phyloP scores from a whole-genome alignment of 805 yeast genomes.

The Starmerella riodocensis region DNA sequence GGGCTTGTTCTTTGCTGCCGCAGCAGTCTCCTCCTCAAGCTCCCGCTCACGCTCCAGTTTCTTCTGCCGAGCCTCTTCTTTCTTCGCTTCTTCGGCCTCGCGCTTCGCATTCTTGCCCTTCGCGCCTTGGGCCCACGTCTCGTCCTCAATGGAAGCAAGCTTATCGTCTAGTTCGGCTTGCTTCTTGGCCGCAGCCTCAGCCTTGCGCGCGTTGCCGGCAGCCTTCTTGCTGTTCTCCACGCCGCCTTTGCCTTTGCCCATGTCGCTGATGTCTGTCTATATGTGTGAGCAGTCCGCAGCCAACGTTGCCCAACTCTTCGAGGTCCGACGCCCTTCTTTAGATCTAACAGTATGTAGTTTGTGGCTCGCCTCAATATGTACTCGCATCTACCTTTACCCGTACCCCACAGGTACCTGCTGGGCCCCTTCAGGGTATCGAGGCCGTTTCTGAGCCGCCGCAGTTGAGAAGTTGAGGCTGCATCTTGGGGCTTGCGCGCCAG shows the following conservation, averaged over 20 bases:
- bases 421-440: too few relatives aligned
- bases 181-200: slow-evolving; percentile 49
- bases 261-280: too few relatives aligned
- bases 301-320: too few relatives aligned
- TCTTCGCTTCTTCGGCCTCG: slow-evolving; percentile 50
- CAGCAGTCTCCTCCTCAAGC: slow-evolving; percentile 50
- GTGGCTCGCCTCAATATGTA: too few relatives aligned
- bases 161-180: slow-evolving; percentile 37
- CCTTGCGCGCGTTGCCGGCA: slow-evolving; percentile 53
- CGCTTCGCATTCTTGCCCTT: slow-evolving; percentile 59
- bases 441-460: too few relatives aligned
- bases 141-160: slow-evolving; percentile 42
- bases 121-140: slow-evolving; percentile 58
- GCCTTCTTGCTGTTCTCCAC: slow-evolving; percentile 28
- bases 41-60: slow-evolving; percentile 71
- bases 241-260: slow-evolving; percentile 19
- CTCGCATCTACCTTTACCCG: too few relatives aligned
- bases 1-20: slow-evolving; percentile 45
- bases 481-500: too few relatives aligned
- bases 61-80: slow-evolving; percentile 61
- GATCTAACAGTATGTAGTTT: too few relatives aligned
- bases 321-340: too few relatives aligned
- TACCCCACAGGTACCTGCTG: too few relatives aligned
- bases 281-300: too few relatives aligned
- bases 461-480: too few relatives aligned